Base-by-base conservation (phyloP, 139 green algal genomes). In the Chlamydomonas sp. region DNA sequence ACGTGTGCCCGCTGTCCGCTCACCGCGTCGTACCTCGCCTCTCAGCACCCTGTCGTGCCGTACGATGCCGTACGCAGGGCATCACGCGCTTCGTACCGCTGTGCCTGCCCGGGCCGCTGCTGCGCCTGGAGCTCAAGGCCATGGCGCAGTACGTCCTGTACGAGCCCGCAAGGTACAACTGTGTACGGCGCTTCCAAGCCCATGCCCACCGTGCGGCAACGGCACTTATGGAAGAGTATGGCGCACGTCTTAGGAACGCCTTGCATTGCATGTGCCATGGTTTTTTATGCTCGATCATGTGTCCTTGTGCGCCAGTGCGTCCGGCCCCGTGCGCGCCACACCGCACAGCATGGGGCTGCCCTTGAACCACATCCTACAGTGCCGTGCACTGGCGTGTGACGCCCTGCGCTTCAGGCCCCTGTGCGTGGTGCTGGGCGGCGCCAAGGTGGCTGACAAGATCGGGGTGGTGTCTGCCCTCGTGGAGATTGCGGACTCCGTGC, bases 381-480 rank as follows among this genome's bases (percentile, higher is more conserved):
- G n/a, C n/a, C 14, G 9, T 16, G 64, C 8, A 9, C 64, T 69
- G 8, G 9, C 8, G 8, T 69, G 9, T 16, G n/a, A 20, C 31
- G 20, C 73, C n/a, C 20, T 77, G 4, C 3, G 4, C 14, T 71
- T 15, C 86, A 93, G 92, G 82, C 93, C 91, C 16, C 84, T 95
- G 77, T 89, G 90, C 4, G 91, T 94, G 63, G 78, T 92, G 49
- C 90, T 95, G 59, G 93, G 93, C 3, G 93, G 93, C 61, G 91
- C 90, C 85, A 95, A 95, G 87, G 93, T 95, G 62, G 86, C 86
- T 3, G 93, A 95, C 80, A 95, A 95, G 93, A 90, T 95, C 57
- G 84, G 88, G 0, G 93, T 95, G 83, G 68, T 95, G 60, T 58
- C 84, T 9, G 71, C 87, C 15, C 88, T 95, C 61, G 68, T 94